These are phyloP conservation scores for Trifolium dubium DNA, from an alignment of 306 rosid species.

Conservation along the genomic window DNA sequence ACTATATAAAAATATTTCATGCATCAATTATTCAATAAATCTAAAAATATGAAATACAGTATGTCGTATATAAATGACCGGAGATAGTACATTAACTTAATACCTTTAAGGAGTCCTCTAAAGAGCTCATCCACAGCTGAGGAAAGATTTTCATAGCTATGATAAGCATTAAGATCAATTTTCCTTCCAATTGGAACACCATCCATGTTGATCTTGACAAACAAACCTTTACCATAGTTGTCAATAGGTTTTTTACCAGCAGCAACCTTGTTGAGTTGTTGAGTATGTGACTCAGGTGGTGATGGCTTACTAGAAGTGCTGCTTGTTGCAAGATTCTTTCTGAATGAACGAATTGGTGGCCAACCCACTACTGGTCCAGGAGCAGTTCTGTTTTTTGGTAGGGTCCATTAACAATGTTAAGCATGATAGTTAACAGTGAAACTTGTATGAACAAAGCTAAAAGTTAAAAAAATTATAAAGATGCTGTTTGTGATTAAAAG, in stretches of 20 bases:
- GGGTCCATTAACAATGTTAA: conserved; percentile 42
- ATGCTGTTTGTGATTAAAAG: conserved; percentile 19
- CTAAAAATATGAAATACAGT: too few species aligned
- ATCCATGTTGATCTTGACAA: conserved; percentile 98
- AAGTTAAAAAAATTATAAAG: conserved; percentile 5
- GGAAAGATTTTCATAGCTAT: conserved; percentile 76
- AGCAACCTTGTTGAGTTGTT: conserved; percentile 50
- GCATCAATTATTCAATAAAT: too few species aligned
- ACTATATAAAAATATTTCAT: too few species aligned
- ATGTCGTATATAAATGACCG: too few species aligned
- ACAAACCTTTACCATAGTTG: conserved; percentile 62
- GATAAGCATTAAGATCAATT: conserved; percentile 81
- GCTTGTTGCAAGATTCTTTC: conserved; percentile 76
- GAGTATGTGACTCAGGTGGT: conserved; percentile 47
- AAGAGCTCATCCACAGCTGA: conserved; percentile 83
- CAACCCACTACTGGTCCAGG: conserved; percentile 98
- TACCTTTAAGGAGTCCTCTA: conserved; percentile 84
- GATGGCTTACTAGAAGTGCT: conserved; percentile 59
- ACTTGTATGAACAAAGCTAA: neutral
- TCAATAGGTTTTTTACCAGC: conserved; percentile 47
- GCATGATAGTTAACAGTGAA: conserved; percentile 41
- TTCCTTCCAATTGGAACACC: conserved; percentile 97
- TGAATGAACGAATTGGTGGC: conserved; percentile 97
- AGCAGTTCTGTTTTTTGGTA: conserved; percentile 67
- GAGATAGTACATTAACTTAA: too few species aligned